These are phyloP conservation scores for Raphidocelis subcapitata DNA, from an alignment of 139 green algal genomes.

Conservation along the genomic window DNA sequence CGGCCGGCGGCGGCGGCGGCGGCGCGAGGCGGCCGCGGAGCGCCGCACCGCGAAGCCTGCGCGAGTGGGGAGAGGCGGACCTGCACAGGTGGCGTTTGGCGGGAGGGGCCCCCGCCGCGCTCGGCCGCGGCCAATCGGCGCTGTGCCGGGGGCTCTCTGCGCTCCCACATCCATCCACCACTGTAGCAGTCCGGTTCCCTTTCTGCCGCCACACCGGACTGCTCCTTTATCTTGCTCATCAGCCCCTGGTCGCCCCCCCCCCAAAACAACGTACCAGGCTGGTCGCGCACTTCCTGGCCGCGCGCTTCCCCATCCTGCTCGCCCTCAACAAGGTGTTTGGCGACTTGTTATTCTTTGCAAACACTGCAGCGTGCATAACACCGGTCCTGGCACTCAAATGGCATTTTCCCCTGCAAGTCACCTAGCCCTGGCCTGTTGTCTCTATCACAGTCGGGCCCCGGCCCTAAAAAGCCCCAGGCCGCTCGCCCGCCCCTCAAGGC, in stretches of 20 bases:
- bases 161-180: too few species aligned
- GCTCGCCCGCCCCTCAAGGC: too few species aligned
- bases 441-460: background rate
- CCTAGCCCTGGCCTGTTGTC: background rate
- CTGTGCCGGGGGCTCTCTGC: too few species aligned
- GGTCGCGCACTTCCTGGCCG: constrained; percentile 52
- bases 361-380: background rate
- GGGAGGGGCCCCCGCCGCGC: too few species aligned
- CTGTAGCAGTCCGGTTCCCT: too few species aligned
- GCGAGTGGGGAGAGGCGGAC: constrained; percentile 39
- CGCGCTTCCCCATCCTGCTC: constrained; percentile 58
- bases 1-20: too few species aligned
- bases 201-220: too few species aligned
- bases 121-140: too few species aligned
- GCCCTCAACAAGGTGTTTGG: constrained; percentile 55
- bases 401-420: background rate
- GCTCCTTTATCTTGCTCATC: too few species aligned
- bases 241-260: too few species aligned
- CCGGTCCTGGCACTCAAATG: background rate
- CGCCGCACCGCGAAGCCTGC: constrained; percentile 8
- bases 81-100: constrained; percentile 45
- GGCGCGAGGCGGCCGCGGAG: too few species aligned
- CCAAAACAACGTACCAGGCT: constrained; percentile 18
- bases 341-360: background rate
- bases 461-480: too few species aligned